phyloP scores from a whole-genome alignment of 108 stramenopile genomes.

The Pseudonitzschia multiseries region DNA sequence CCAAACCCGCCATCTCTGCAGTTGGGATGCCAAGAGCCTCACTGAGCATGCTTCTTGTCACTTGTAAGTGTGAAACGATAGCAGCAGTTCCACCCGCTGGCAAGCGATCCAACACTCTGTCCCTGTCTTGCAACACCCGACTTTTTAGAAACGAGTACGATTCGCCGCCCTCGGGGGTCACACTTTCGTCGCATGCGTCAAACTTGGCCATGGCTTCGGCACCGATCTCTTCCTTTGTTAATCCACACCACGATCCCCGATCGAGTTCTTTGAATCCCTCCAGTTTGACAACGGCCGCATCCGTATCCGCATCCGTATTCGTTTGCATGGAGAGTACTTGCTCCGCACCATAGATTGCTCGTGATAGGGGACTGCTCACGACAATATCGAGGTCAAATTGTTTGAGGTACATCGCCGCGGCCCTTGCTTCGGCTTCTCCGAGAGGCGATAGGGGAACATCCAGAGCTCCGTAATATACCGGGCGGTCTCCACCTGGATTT shows the following conservation, averaged over 20 bases:
- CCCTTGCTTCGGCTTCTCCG: constrained; percentile 77
- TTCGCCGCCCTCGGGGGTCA: constrained; percentile 86
- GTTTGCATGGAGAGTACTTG: constrained; percentile 43
- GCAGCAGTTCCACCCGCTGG: constrained; percentile 63
- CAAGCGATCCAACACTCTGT: constrained; percentile 49
- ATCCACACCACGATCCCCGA: constrained; percentile 74
- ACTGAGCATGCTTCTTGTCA: constrained; percentile 78
- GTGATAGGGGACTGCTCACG: constrained; percentile 69
- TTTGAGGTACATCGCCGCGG: constrained; percentile 68
- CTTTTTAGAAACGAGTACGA: constrained; percentile 66
- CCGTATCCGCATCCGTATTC: neutral
- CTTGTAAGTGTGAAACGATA: constrained; percentile 86
- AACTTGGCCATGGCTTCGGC: constrained; percentile 62
- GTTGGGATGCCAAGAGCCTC: constrained; percentile 76
- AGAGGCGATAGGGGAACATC: constrained; percentile 83
- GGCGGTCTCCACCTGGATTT: constrained; percentile 59
- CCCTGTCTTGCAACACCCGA: constrained; percentile 65
- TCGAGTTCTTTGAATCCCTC: constrained; percentile 82
- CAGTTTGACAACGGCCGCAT: constrained; percentile 33
- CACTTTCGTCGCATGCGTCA: constrained; percentile 80
- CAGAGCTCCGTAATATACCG: constrained; percentile 85
- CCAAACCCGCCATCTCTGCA: constrained; percentile 62
- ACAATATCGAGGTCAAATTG: constrained; percentile 68
- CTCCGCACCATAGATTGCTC: constrained; percentile 80
- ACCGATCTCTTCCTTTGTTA: constrained; percentile 78